Conservation (phyloP, 805 yeast species). For the Saccharomyces kudriavzevii region DNA sequence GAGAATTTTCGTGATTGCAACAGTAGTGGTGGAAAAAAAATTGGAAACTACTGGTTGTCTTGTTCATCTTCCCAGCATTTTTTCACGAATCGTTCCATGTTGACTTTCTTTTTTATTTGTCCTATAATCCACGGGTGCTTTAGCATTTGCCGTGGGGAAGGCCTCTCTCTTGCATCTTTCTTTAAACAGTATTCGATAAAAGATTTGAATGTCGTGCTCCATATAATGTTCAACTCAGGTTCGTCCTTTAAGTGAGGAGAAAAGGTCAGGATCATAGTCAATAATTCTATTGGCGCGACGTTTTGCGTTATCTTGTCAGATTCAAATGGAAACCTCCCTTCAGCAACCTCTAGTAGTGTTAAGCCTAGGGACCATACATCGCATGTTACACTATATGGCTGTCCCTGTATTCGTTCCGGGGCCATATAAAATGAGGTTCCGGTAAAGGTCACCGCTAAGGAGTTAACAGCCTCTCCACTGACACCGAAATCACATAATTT, state of each 20-base stretch:
- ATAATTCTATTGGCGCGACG: constrained; percentile 74
- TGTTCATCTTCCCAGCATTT: constrained; percentile 48
- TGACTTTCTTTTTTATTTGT: constrained; percentile 57
- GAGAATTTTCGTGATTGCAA: not conserved
- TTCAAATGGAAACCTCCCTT: constrained; percentile 72
- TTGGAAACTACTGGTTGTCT: constrained; percentile 17
- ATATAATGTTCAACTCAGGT: constrained; percentile 59
- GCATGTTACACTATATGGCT: constrained; percentile 83
- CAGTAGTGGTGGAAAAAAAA: constrained; percentile 18
- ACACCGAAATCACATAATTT: constrained; percentile 95
- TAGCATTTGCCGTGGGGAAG: constrained; percentile 85
- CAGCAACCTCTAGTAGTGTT: constrained; percentile 82
- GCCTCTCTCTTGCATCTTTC: constrained; percentile 68
- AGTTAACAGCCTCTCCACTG: constrained; percentile 87
- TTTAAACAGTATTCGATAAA: constrained; percentile 70
- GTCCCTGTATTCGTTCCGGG: constrained; percentile 90
- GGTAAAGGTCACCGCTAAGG: constrained; percentile 87
- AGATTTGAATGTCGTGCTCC: constrained; percentile 78
- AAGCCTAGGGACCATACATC: constrained; percentile 94
- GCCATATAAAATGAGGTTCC: constrained; percentile 99
- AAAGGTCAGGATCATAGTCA: constrained; percentile 68
- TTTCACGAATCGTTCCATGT: constrained; percentile 74
- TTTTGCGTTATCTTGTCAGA: constrained; percentile 34
- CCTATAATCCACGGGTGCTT: constrained; percentile 83
- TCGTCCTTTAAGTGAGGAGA: constrained; percentile 71